These are phyloP conservation scores for Serpula lacrymans DNA, from an alignment of 768 basidiomycete genomes.

Conservation along the genomic window DNA sequence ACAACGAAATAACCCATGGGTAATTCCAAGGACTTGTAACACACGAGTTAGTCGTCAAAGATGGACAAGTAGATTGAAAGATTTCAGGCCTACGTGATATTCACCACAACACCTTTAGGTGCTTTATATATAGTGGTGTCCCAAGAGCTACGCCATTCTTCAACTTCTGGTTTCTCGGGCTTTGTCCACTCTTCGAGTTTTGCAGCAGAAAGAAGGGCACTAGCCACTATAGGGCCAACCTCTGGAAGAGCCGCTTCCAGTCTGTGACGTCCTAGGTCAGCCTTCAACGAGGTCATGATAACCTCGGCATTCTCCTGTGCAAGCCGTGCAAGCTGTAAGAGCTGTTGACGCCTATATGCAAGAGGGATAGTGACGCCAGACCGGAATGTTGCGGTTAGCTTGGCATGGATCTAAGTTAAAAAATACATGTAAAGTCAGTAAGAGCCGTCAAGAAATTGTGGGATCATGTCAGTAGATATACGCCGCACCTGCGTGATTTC, in stretches of 20 bases:
- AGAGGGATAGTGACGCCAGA: constrained; percentile 42
- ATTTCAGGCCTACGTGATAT: constrained; percentile 44
- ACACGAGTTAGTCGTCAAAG: background rate
- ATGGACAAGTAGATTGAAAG: background rate
- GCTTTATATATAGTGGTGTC: constrained; percentile 46
- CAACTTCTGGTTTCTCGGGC: constrained; percentile 33
- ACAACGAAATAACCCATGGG: constrained; percentile 48
- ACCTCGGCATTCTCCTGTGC: constrained; percentile 54
- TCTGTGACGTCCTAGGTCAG: constrained; percentile 22
- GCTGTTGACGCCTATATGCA: constrained; percentile 54
- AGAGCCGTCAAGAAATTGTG: no score
- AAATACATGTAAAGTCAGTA: no score
- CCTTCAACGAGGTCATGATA: constrained; percentile 39
- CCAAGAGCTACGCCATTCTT: constrained; percentile 43
- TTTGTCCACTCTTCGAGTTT: constrained; percentile 55
- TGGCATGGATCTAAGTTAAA: constrained; percentile 19
- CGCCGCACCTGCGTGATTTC: no score
- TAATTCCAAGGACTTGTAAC: constrained; percentile 60
- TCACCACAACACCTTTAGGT: constrained; percentile 56
- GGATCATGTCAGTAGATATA: no score
- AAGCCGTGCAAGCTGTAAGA: constrained; percentile 54
- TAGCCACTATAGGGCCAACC: constrained; percentile 37
- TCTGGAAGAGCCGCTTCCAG: constrained; percentile 36
- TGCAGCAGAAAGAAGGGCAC: constrained; percentile 37
- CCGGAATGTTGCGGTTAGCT: constrained; percentile 40